Evolutionary conservation across 768 basidiomycete genomes (phyloP), one percentile per base, ranked within the genome.

Genomic region (Mycena latifolia): DNA sequence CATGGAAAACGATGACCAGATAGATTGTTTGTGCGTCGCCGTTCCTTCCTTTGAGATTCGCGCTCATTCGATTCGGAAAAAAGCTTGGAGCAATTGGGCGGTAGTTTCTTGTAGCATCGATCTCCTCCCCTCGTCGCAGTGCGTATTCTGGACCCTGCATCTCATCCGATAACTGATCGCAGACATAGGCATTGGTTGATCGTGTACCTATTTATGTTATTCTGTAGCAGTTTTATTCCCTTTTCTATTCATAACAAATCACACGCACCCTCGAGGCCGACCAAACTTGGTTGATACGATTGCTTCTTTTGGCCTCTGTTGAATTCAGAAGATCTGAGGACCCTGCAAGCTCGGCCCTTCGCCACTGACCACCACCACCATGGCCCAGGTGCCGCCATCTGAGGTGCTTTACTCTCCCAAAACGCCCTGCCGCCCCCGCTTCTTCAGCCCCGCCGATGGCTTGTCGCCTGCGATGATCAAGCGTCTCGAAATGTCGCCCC

Each of bases 1-100:
- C 0, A 87, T 91, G 84, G 89, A 90, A 66, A 88, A 90, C 35
- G 84, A 84, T 3, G 89, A 91, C 70, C 77, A 82, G 63, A 85
- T 91, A 53, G 90, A 91, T 70, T 70, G 69, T 31, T 66, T 66
- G 69, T 70, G 50, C 47, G 69, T 66, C 8, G 65, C 62, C 7
- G 28, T 27, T 41, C 41, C 15, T 54, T 48, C 24, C 43, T 12
- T 25, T 15, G 27, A 22, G 12, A 22, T 15, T 50, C 27, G 43
- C 11, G 46, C 52, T 52, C 35, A 47, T 54, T 25, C 17, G 31
- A 39, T 39, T 29, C 43, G 14, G 2, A 50, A 29, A 35, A 37
- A 22, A 69, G 68, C 52, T 59, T 69, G 29, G 68, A 69, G 59
- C 68, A 69, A 63, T 8, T 59, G 20, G 65, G 64, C 12, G 67